A percentile compares a stretch with the other conserved stretches of the same genome.
Evolutionary conservation across 2,329 filamentous ascomycete genomes (phyloP).

Genomic region (Claviceps digitariae): DNA sequence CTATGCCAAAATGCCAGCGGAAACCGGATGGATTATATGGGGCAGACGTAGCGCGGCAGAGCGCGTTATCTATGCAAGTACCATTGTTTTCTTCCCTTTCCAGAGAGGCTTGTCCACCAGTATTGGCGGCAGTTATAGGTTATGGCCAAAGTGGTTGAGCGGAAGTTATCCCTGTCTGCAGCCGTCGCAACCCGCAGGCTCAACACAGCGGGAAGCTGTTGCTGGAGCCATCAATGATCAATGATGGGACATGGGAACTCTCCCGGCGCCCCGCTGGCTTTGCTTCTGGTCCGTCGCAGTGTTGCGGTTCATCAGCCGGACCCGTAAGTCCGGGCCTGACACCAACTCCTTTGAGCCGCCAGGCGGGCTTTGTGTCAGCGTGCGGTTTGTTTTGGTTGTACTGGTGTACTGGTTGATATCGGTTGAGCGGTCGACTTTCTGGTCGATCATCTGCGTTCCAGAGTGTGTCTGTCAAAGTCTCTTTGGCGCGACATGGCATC

Average conservation of each 20-base stretch:
- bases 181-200: slow-evolving; percentile 5
- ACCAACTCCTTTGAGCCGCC: background rate
- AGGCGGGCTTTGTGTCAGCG: no score
- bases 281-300: background rate
- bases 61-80: background rate
- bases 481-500: background rate
- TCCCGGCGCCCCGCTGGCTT: background rate
- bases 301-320: background rate
- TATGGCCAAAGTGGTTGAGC: background rate
- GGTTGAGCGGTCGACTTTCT: no score
- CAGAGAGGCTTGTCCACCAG: background rate
- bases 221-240: background rate
- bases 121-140: background rate
- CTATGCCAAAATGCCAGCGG: background rate
- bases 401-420: no score
- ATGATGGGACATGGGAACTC: no score
- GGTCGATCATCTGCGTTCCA: background rate
- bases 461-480: background rate
- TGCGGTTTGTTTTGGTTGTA: background rate
- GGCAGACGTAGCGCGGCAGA: background rate
- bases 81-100: background rate
- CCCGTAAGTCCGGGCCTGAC: background rate
- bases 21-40: background rate
- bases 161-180: slow-evolving; percentile 2
- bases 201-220: background rate